Evolutionary conservation across 2,329 filamentous ascomycete genomes (phyloP), one percentile per base, ranked within the genome.

Genomic region (Colletotrichum godetiae): DNA sequence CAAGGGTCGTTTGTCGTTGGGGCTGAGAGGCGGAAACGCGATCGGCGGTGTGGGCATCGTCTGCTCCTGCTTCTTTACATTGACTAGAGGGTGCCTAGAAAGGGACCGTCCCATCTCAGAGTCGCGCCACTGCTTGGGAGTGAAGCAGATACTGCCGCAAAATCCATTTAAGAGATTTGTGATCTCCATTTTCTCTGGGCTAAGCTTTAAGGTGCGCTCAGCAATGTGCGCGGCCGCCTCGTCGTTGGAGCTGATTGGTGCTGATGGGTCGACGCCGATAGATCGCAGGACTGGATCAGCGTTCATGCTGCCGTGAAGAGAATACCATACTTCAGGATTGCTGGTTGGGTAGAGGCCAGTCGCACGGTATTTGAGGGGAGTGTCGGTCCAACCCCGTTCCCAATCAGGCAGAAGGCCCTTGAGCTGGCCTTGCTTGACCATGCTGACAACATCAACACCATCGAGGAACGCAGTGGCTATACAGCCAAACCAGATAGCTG

Each of bases 241-340:
- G 1, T 72, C 68, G 12, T 66, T 66, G 5, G 68, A 62, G 27
- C 57, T 68, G n/a, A 58, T 27, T 2, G 64, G 37, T 15, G 57
- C 31, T 3, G 58, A 67, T 10, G 68, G 68, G 22, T 72, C 85
- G 62, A 89, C 81, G 5, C 85, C 86, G 56, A 88, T 84, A n/a
- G 84, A 82, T 31, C 80, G 76, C 1, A 89, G 81, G 0, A 85
- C 84, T 2, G 82, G 81, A 2, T 78, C 77, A 0, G 86, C 83
- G 46, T 87, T 78, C 57, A 89, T 80, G 0, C 84, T 88, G 5
- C 87, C 87, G 66, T 89, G 86, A 0, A 89, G 80, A 12, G 86
- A 86, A 76, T 87, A 89, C 84, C 85, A 88, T 0, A 84, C 82
- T 0, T 81, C 80, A 0, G 81, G 78, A 42, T 85, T 79, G n/a